Conservation (phyloP, 2,329 filamentous ascomycete species). For the Diaporthe velutina region DNA sequence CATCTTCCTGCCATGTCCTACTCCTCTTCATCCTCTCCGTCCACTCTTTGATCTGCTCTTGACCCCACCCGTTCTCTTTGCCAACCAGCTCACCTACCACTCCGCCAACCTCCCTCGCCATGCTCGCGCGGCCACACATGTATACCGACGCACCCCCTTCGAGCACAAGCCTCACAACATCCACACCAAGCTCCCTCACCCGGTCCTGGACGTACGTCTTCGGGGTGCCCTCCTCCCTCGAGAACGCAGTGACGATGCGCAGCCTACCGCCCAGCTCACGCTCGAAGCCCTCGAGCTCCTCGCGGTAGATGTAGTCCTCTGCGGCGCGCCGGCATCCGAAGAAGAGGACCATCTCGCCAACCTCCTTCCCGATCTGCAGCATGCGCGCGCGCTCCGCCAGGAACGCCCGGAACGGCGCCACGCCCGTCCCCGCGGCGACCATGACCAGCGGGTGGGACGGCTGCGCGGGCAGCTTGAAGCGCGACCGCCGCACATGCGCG, state of each 20-base stretch:
- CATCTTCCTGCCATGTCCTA: slow-evolving; percentile 67
- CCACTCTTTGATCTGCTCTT: slow-evolving; percentile 58
- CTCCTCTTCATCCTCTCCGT: slow-evolving; percentile 60
- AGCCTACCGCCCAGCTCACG: slow-evolving; percentile 44
- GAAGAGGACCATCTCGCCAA: slow-evolving; percentile 53
- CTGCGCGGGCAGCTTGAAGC: slow-evolving; percentile 57
- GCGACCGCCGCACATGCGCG: slow-evolving; percentile 55
- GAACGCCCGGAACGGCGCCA: slow-evolving; percentile 53
- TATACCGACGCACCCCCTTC: slow-evolving; percentile 54
- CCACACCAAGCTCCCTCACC: slow-evolving; percentile 48
- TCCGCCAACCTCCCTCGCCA: slow-evolving; percentile 59
- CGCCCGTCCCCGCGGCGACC: slow-evolving; percentile 60
- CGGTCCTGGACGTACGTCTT: slow-evolving; percentile 55
- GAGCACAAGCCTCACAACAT: slow-evolving; percentile 47
- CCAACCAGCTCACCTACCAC: slow-evolving; percentile 53
- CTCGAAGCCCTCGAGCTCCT: slow-evolving; percentile 42
- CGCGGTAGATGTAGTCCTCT: slow-evolving; percentile 46
- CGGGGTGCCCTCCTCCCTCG: slow-evolving; percentile 38
- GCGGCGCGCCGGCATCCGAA: slow-evolving; percentile 51
- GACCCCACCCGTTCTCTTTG: slow-evolving; percentile 52
- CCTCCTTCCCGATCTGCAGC: slow-evolving; percentile 47
- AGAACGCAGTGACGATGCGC: slow-evolving; percentile 50
- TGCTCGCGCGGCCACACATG: slow-evolving; percentile 55
- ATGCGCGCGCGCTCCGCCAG: slow-evolving; percentile 52
- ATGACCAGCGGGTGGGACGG: slow-evolving; percentile 61